Conservation (phyloP, 2,329 filamentous ascomycete species). For the Aureobasidium mangrovei region DNA sequence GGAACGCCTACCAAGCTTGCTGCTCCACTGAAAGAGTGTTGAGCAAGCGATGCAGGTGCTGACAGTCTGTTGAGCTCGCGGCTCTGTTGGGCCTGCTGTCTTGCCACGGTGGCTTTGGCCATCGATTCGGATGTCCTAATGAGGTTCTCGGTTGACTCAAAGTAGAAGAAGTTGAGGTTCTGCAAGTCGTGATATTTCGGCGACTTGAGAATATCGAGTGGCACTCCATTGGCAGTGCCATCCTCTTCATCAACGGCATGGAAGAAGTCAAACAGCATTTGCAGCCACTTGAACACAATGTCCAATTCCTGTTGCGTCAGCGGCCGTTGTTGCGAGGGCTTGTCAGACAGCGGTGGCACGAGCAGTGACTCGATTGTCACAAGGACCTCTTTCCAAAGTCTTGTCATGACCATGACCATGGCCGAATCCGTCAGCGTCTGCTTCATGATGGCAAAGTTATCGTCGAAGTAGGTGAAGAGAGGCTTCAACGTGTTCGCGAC, state of each 20-base stretch:
- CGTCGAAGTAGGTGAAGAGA: conserved; percentile 89
- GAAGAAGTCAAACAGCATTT: conserved; percentile 89
- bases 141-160: conserved; percentile 80
- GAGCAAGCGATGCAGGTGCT: conserved; percentile 47
- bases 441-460: conserved; percentile 99
- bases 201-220: conserved; percentile 84
- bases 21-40: conserved; percentile 43
- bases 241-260: conserved; percentile 78
- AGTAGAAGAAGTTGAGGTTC: conserved; percentile 97
- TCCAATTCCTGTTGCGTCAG: conserved; percentile 83
- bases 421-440: conserved; percentile 86
- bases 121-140: conserved; percentile 95
- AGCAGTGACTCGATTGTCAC: conserved; percentile 83
- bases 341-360: conserved; percentile 90
- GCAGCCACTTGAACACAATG: conserved; percentile 89
- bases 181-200: conserved; percentile 98
- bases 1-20: conserved; percentile 54
- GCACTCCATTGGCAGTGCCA: conserved; percentile 78
- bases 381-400: conserved; percentile 94
- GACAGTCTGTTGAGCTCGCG: conserved; percentile 57
- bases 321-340: conserved; percentile 76
- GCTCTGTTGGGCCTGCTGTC: conserved; percentile 49
- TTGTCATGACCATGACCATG: conserved; percentile 98
- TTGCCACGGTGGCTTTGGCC: conserved; percentile 75
- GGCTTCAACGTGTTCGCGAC: conserved; percentile 74